These are phyloP conservation scores for Pyricularia grisea DNA, from an alignment of 2,329 filamentous ascomycete genomes.

Conservation along the genomic window DNA sequence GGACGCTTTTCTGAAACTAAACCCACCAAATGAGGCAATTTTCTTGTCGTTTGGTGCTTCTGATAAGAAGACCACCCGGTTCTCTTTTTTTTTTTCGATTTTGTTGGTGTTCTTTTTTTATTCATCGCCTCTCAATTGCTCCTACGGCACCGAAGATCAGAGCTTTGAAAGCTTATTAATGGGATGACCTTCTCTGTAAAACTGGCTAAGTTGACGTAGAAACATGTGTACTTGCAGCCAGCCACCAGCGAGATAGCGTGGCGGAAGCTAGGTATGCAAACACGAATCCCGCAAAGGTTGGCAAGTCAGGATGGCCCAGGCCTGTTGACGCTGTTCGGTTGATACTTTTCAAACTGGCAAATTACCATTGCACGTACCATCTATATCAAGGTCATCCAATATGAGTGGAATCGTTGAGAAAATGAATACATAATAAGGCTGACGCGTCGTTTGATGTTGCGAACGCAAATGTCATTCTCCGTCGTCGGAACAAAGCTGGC, in stretches of 20 bases:
- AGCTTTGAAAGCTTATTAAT: no score
- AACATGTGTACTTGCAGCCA: neutral
- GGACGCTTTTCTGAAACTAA: no score
- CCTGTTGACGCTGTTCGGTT: neutral
- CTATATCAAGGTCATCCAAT: no score
- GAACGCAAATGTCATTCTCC: neutral
- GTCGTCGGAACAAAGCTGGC: neutral
- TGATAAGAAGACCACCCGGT: no score
- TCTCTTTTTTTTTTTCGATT: no score
- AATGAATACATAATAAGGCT: neutral
- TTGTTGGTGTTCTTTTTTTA: no score
- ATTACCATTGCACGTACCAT: no score
- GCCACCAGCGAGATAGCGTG: neutral
- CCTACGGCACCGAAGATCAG: no score
- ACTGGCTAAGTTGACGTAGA: neutral
- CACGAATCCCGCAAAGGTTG: neutral
- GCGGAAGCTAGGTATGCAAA: neutral
- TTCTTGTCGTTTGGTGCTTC: no score
- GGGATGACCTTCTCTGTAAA: no score
- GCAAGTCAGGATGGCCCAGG: neutral
- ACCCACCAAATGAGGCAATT: no score
- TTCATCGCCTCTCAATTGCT: no score
- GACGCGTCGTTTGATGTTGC: neutral
- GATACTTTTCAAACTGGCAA: neutral
- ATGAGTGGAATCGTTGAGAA: neutral